A percentile compares a stretch with the other conserved stretches of the same genome.
phyloP scores from a whole-genome alignment of 129 eudicot species.

The Helianthus annuus region HanXRQr2.0-SUNRISE NC_035448.2:11014741-11015240 shows the following conservation, averaged over 20 bases:
- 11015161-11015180: conserved; percentile 85
- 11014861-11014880: too few relatives aligned
- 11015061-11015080: conserved; percentile 98
- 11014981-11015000: conserved; percentile 45
- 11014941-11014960: neutral
- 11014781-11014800: too few relatives aligned
- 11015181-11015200: conserved; percentile 65
- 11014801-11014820: too few relatives aligned
- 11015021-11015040: conserved; percentile 90
- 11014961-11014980: neutral
- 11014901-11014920: neutral
- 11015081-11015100: conserved; percentile 5
- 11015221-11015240: conserved; percentile 84
- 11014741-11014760: too few relatives aligned
- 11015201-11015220: conserved; percentile 75
- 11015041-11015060: conserved; percentile 79
- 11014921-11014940: neutral
- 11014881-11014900: too few relatives aligned
- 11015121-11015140: neutral
- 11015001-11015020: conserved; percentile 55
- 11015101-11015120: neutral
- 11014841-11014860: too few relatives aligned
- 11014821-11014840: too few relatives aligned
- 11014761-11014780: too few relatives aligned
- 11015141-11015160: conserved; percentile 74